Conservation (phyloP, 2,329 filamentous ascomycete genomes). For the Phyllachora maydis region DNA sequence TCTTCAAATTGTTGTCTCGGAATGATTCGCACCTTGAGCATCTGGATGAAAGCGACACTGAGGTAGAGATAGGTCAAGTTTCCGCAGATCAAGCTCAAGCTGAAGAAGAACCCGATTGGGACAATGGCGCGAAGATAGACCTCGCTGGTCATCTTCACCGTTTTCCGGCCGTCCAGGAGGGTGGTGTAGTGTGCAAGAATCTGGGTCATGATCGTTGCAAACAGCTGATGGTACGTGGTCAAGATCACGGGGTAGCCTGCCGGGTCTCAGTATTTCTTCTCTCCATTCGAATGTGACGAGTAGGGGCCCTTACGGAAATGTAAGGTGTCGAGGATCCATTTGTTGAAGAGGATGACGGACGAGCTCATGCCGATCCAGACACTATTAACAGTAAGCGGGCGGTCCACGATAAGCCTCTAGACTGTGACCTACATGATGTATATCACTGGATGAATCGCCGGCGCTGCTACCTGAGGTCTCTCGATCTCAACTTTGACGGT, state of each 20-base stretch:
- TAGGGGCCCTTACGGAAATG: slow-evolving; percentile 48
- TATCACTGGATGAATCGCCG: slow-evolving; percentile 56
- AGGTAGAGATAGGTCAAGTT: slow-evolving; percentile 93
- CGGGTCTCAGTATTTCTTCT: slow-evolving; percentile 8
- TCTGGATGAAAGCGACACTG: slow-evolving; percentile 93
- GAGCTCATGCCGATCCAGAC: slow-evolving; percentile 86
- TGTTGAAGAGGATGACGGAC: slow-evolving; percentile 96
- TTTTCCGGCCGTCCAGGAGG: slow-evolving; percentile 83
- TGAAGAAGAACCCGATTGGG: slow-evolving; percentile 91
- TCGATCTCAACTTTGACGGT: slow-evolving; percentile 59
- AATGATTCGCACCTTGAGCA: slow-evolving; percentile 63
- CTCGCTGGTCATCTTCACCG: slow-evolving; percentile 88
- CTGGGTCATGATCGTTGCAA: slow-evolving; percentile 89
- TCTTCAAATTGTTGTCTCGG: background rate
- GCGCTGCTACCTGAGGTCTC: slow-evolving; percentile 45
- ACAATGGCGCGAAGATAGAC: slow-evolving; percentile 88
- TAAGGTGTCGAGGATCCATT: slow-evolving; percentile 79
- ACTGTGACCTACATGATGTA: slow-evolving; percentile 47
- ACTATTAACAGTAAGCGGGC: too few species aligned
- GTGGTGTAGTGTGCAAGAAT: slow-evolving; percentile 75
- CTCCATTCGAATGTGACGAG: background rate
- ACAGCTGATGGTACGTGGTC: slow-evolving; percentile 87
- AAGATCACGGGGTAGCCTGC: slow-evolving; percentile 58
- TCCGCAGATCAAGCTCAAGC: slow-evolving; percentile 84
- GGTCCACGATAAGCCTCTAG: slow-evolving; percentile 3